Conservation (phyloP, 2,329 filamentous ascomycete genomes). For the Ophiosphaerella herpotricha region DNA sequence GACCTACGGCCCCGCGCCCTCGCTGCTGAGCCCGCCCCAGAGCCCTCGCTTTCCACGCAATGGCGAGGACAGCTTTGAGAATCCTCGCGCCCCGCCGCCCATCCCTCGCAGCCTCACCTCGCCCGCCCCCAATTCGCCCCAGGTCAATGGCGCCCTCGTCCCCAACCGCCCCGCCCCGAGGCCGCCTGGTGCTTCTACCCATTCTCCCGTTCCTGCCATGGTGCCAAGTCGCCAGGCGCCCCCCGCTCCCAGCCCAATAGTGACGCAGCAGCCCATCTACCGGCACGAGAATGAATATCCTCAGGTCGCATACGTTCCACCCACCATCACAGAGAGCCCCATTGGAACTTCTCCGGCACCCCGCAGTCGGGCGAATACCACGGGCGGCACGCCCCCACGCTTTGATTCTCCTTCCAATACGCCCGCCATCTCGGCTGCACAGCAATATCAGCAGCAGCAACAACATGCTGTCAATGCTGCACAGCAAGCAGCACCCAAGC, state of each 20-base stretch:
- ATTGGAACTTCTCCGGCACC: conserved; percentile 42
- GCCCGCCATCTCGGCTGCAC: conserved; percentile 45
- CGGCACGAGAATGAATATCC: conserved; percentile 49
- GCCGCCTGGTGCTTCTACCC: conserved; percentile 63
- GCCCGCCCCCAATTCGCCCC: conserved; percentile 49
- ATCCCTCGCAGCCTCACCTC: conserved; percentile 63
- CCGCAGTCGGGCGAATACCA: conserved; percentile 52
- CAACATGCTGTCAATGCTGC: conserved; percentile 80
- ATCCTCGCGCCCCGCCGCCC: conserved; percentile 89
- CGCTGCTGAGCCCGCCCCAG: conserved; percentile 74
- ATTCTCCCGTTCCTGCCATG: conserved; percentile 52
- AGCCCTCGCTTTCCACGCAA: conserved; percentile 89
- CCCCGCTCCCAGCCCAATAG: conserved; percentile 56
- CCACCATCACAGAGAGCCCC: conserved; percentile 45
- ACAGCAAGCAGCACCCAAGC: conserved; percentile 66
- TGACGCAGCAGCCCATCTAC: conserved; percentile 31
- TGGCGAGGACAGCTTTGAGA: conserved; percentile 94
- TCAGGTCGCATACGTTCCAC: conserved; percentile 49
- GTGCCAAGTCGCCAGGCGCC: conserved; percentile 62
- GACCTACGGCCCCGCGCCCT: conserved; percentile 51
- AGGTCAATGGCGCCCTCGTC: conserved; percentile 61
- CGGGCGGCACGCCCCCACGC: conserved; percentile 41
- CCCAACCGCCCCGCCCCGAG: conserved; percentile 85
- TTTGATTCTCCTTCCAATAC: conserved; percentile 54
- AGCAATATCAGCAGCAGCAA: conserved; percentile 76